Percentiles rank a stretch among this genome's conserved stretches.
These are phyloP conservation scores for Russula abietina DNA, from an alignment of 768 basidiomycete genomes.

Conservation along the genomic window DNA sequence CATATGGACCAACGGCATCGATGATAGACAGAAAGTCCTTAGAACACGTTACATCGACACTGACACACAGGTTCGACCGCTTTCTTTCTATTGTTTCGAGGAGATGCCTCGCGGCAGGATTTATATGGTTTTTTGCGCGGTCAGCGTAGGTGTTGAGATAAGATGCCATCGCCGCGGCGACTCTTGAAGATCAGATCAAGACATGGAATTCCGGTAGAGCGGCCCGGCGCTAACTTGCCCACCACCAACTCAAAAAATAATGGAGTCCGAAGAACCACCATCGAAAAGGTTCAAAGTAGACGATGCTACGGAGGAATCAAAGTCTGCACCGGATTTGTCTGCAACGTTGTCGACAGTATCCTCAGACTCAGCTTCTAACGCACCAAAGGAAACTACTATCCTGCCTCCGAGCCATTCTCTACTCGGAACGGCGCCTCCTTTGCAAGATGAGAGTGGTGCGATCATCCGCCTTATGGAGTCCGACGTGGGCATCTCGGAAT, in stretches of 20 bases:
- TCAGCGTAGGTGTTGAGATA: conserved; percentile 53
- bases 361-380: conserved; percentile 5
- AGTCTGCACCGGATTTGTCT: conserved; percentile 10
- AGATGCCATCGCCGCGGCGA: conserved; percentile 11
- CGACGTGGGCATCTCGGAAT: conserved; percentile 89
- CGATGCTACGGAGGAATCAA: conserved; percentile 13
- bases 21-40: conserved; percentile 79
- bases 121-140: conserved; percentile 51
- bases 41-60: conserved; percentile 85
- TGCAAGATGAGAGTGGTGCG: conserved; percentile 42
- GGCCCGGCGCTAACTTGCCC: not conserved
- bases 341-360: conserved; percentile 32
- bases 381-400: conserved; percentile 24
- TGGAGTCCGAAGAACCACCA: conserved; percentile 29
- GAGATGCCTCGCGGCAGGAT: conserved; percentile 73
- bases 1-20: conserved; percentile 80
- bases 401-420: conserved; percentile 73
- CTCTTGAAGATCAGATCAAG: not conserved
- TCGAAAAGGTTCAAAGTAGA: conserved; percentile 38
- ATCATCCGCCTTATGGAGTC: conserved; percentile 60
- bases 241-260: not conserved
- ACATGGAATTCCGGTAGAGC: not conserved
- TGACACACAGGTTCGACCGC: conserved; percentile 87
- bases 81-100: conserved; percentile 83
- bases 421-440: conserved; percentile 52